Conservation (phyloP, 345 rosid genomes). For the Kernera saxatilis region DNA sequence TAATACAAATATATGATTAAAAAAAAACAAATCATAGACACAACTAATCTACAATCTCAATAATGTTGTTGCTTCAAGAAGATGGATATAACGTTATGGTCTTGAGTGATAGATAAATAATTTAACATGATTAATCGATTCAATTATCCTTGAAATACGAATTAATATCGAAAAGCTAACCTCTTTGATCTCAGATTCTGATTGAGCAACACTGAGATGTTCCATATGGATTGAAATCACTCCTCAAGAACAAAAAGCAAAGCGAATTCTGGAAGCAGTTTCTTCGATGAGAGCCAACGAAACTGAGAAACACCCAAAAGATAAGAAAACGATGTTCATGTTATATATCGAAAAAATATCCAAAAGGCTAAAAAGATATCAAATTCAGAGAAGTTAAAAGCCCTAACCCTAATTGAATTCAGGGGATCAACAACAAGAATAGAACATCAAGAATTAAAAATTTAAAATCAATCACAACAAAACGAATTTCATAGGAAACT, state of each 20-base stretch:
- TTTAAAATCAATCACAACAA: neutral
- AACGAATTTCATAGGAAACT: neutral
- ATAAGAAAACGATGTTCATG: neutral
- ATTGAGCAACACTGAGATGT: neutral
- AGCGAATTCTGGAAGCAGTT: conserved; percentile 1
- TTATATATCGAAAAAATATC: neutral
- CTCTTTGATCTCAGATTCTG: conserved; percentile 50
- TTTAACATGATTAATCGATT: neutral
- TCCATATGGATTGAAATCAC: conserved; percentile 18
- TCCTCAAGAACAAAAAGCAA: neutral
- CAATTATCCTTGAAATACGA: neutral
- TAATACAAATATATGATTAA: too few species aligned
- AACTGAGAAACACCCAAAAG: conserved; percentile 13
- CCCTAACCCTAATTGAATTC: neutral
- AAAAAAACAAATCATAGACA: neutral
- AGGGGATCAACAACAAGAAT: neutral
- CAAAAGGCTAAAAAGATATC: neutral
- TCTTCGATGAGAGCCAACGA: conserved; percentile 13
- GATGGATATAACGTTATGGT: neutral
- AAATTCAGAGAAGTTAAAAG: neutral
- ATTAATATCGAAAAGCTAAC: conserved; percentile 35
- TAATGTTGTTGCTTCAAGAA: neutral
- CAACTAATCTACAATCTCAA: conserved; percentile 9
- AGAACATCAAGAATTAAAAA: neutral
- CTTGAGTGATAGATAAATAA: neutral